Evolutionary conservation across 2,329 filamentous ascomycete genomes (phyloP), one percentile per base, ranked within the genome.

Genomic region (Sclerotinia sclerotiorum): DNA sequence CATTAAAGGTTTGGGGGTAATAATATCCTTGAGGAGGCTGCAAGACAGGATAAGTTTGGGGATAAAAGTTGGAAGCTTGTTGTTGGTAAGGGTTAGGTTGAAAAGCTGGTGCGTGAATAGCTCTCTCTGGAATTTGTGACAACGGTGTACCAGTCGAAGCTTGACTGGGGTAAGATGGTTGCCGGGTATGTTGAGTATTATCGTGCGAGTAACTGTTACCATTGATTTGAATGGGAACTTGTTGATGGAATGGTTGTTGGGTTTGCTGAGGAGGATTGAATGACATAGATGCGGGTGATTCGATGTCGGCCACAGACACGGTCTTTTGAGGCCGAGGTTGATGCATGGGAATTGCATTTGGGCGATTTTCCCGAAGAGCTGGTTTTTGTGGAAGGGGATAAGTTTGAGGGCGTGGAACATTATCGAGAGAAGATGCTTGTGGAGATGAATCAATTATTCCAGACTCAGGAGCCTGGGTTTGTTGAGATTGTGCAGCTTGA

Each of bases 271-370:
- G 85, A 71, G 85, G 84, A 39, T 83, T 82, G 80, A 88, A 81
- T 73, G 83, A 74, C 82, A 82, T 64, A 78, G 79, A 69, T 79
- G 77, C 74, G 81, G 94, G 93, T 10, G 91, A 91, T 79, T 98
- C 95, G 73, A 98, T 97, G 75, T 93, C 93, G 68, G 93, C 92
- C 69, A 98, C 88, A 13, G 94, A 97, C 44, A 98, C 92, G 7
- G 93, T 85, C 83, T 98, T 98, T 79, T 98, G 94, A 11, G 95
- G 94, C 65, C 92, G 90, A 68, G 95, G 95, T 78, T 98, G 95
- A 78, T 98, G 92, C 88, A 98, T 97, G 0, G 93, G 86, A 73
- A 86, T 82, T 55, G 81, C 79, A 72, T 78, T 82, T 6, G 83
- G 79, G 55, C 83, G 81, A 73, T 82, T 87, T 76, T 89, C 85